Base-by-base conservation (phyloP, 495 filamentous ascomycete genomes). In the Penicillium goetzii region DNA sequence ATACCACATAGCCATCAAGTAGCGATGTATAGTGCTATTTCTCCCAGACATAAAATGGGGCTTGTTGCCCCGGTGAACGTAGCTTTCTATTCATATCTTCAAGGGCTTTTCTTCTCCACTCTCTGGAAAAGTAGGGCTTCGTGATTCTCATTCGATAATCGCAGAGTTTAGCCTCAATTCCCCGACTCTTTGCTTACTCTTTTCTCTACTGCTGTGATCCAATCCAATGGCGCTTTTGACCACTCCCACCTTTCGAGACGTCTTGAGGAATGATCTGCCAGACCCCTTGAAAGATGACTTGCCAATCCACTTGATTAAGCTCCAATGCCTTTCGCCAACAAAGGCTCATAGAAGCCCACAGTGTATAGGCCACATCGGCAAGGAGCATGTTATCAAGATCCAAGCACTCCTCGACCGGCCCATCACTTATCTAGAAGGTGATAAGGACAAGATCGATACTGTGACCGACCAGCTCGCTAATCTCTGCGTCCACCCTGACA, bases 11-110 rank as follows among this genome's bases (percentile, higher is more conserved):
- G 40, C 15, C 40, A 43, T n/a, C 11, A n/a, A 43, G 17, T 43
- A 43, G 40, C 17, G 40, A 17, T 19, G 17, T 7, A 43, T 36
- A 10, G 17, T 9, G 15, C 2, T 28, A 28, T 10, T 19, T 15
- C 10, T 30, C 15, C 3, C 50, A 53, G 26, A n/a, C 30, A 53
- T 53, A 53, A 53, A 28, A 9, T 33, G 28, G 28, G n/a, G 6
- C 28, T 33, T 12, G 50, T 53, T 53, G 50, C 50, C 50, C 50
- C 19, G 50, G 50, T 53, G 50, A 53, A 53, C 15, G 25, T 30
- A 19, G 50, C n/a, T 6, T 33, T 21, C 30, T 32, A 32, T 33
- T 10, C 28, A 32, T 17, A 19, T 33, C 15, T n/a, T 14, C 30
- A 28, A 53, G 10, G 4, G 10, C 23, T 32, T 32, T 32, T 33